These are phyloP conservation scores for Neonectria magnoliae DNA, from an alignment of 2,329 filamentous ascomycete genomes.

Conservation along the genomic window DNA sequence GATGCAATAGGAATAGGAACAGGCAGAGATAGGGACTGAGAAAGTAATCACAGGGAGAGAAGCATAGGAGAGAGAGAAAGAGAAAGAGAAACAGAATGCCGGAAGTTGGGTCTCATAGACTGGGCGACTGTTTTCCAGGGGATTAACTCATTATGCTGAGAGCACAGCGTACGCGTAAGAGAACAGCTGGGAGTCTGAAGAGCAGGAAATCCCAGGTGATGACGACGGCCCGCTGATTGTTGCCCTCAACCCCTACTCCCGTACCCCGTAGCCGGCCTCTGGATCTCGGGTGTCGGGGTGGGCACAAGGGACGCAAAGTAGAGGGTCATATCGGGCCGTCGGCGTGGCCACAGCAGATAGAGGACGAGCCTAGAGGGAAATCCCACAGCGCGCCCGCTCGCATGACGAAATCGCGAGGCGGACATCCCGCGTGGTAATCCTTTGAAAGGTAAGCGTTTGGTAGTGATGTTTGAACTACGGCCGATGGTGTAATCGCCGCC, in stretches of 20 bases:
- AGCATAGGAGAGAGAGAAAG: not conserved
- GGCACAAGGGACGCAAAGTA: not conserved
- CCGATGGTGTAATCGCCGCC: conserved; percentile 42
- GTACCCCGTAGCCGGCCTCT: not conserved
- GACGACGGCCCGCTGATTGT: not conserved
- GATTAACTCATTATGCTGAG: conserved; percentile 2
- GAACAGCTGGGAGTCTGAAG: not conserved
- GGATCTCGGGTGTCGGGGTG: conserved; percentile 33
- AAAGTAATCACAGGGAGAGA: not conserved
- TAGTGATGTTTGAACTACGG: conserved; percentile 23
- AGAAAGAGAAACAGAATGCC: not conserved
- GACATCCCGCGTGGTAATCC: conserved; percentile 23
- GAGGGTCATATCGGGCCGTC: conserved; percentile 27
- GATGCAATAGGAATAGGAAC: not conserved
- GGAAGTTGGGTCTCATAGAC: not conserved
- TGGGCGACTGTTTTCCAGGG: not conserved
- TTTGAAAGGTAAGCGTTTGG: conserved; percentile 19
- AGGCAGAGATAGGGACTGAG: not conserved
- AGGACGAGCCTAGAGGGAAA: not conserved
- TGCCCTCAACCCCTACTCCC: not conserved
- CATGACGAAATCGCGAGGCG: conserved; percentile 26
- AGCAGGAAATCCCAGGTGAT: not conserved
- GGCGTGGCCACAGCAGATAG: conserved; percentile 13
- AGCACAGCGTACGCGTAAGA: conserved; percentile 1
- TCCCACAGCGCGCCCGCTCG: conserved; percentile 5